Evolutionary conservation across 768 basidiomycete genomes (phyloP).

Genomic region (Hirschioporus abietinus): DNA sequence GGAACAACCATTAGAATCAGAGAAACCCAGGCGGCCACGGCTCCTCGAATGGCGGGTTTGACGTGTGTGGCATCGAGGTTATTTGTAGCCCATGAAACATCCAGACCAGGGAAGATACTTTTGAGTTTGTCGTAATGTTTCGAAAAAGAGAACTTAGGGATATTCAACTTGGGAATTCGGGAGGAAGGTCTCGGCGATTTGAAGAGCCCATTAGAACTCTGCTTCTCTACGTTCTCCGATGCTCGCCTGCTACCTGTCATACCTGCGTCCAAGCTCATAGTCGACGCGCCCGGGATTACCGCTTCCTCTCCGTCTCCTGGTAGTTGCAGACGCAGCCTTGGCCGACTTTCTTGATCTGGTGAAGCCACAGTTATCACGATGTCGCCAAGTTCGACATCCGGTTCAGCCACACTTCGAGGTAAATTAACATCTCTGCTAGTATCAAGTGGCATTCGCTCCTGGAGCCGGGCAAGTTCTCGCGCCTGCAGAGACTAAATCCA

Average conservation of each 20-base stretch:
- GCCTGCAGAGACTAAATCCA: neutral
- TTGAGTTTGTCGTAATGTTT: neutral
- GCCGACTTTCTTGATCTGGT: neutral
- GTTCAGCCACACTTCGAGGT: neutral
- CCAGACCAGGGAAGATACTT: conserved; percentile 2
- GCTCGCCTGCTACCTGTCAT: neutral
- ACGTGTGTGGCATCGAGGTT: conserved; percentile 55
- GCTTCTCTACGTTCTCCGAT: neutral
- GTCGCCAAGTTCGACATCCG: neutral
- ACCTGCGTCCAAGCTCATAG: neutral
- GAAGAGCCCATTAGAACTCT: neutral
- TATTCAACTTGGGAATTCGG: neutral
- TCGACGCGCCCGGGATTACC: neutral
- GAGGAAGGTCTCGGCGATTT: neutral
- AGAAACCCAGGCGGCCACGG: conserved; percentile 57
- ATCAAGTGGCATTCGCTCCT: neutral
- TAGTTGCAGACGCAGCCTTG: neutral
- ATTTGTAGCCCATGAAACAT: conserved; percentile 49
- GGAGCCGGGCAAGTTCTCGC: no score
- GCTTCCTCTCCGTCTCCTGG: neutral
- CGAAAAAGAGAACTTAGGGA: neutral
- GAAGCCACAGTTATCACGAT: neutral
- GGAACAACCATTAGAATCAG: conserved; percentile 56
- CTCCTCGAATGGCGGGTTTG: conserved; percentile 60
- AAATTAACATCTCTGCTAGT: neutral